Evolutionary conservation across 2,329 filamentous ascomycete genomes (phyloP).

Genomic region (Fusarium clavum): DNA sequence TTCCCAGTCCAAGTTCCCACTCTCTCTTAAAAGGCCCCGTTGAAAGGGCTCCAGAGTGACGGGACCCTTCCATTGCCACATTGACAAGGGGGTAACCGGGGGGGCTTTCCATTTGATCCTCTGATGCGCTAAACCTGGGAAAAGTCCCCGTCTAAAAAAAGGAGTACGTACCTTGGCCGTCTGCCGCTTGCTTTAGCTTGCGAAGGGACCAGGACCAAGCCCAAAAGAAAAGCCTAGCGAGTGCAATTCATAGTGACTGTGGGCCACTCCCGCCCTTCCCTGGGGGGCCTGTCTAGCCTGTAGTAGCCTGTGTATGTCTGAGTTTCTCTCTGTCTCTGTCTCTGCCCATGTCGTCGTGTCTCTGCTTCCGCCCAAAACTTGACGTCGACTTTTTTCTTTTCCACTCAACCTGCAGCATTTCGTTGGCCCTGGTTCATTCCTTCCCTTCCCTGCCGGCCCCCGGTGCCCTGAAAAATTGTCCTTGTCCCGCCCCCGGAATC

Average conservation of each 20-base stretch:
- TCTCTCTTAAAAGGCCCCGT: slow-evolving; percentile 22
- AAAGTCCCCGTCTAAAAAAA: slow-evolving; percentile 2
- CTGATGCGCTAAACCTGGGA: slow-evolving; percentile 4
- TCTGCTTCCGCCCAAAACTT: slow-evolving; percentile 27
- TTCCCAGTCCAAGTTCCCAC: slow-evolving; percentile 4
- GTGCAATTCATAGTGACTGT: slow-evolving; percentile 36
- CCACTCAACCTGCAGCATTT: slow-evolving; percentile 38
- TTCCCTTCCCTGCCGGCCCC: slow-evolving; percentile 39
- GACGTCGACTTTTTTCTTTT: slow-evolving; percentile 39
- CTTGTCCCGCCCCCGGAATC: slow-evolving; percentile 42
- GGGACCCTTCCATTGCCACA: slow-evolving; percentile 36
- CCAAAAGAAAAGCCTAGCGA: slow-evolving; percentile 16
- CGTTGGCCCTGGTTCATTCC: slow-evolving; percentile 39
- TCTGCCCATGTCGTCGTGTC: slow-evolving; percentile 6
- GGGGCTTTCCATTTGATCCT: slow-evolving; percentile 22
- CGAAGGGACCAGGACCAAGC: slow-evolving; percentile 20
- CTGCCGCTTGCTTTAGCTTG: slow-evolving; percentile 6
- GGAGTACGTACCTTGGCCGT: slow-evolving; percentile 18
- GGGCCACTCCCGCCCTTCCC: slow-evolving; percentile 36
- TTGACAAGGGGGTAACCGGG: slow-evolving; percentile 33
- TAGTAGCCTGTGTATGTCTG: background rate
- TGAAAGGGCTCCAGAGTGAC: slow-evolving; percentile 33
- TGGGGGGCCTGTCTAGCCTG: background rate
- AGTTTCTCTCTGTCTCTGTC: background rate
- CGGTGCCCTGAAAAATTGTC: slow-evolving; percentile 44